Evolutionary conservation across 257 asterid genomes (phyloP), one percentile per base, ranked within the genome.

Genomic region (Craterostigma plantagineum): DNA sequence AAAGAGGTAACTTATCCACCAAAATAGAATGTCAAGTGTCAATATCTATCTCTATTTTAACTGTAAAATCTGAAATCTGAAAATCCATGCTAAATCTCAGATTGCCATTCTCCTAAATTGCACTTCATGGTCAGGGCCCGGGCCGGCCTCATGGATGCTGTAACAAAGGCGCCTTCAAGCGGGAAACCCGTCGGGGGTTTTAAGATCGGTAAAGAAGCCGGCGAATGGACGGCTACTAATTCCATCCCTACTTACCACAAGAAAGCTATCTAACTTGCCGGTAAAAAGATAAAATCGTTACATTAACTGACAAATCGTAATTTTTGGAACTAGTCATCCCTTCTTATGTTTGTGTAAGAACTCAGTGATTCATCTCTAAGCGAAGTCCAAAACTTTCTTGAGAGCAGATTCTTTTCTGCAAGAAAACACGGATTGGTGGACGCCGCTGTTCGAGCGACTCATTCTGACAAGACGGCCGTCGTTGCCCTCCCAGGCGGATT

Each of bases 131-230:
- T 76, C 98, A 5, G 98, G 98, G 46, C 91, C 74, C 15, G 95
- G 98, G 9, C 93, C 93, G 98, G 98, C 35, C 71, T 87, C 18
- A 87, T 82, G 95, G 98, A 87, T 66, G 95, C 98, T 15, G 91
- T 65, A 33, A 82, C 16, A 70, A 72, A 87, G 98, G 98, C 91
- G 93, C 54, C 61, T 87, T 23, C 57, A 66, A 66, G 83, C 93
- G 30, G 81, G 79, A 83, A 72, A 69, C 77, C 77, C 0, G 93
- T 87, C 55, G 98, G 92, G 34, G 98, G 98, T 38, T 76, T 87
- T 61, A 87, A 79, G 76, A 87, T 83, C 48, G 77, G 68, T 50
- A 76, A 61, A 58, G 98, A 87, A 70, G 95, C 93, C 42, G 93
- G 95, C 41, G 92, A 82, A 57, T 87, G 95, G 95, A 75, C 77